A percentile compares a stretch with the other conserved stretches of the same genome.
Conservation (phyloP, 139 green algal genomes). For the Mychonastes homosphaera region DNA sequence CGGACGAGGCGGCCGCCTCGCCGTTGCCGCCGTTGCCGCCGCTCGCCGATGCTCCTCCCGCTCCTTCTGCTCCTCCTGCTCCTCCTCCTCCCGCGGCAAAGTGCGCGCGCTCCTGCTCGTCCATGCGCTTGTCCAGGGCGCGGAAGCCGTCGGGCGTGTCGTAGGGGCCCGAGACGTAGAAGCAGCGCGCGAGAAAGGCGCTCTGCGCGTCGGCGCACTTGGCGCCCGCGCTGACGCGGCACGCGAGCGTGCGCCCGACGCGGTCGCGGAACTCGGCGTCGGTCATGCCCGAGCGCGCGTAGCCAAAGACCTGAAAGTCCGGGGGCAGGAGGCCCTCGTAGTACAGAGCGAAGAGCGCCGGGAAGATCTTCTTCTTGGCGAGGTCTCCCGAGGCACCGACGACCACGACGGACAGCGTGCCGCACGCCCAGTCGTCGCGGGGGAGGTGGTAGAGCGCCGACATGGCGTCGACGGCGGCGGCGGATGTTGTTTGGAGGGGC, state of each 20-base stretch:
- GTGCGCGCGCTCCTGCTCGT: slow-evolving; percentile 46
- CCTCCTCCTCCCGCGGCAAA: too few relatives aligned
- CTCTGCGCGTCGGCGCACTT: slow-evolving; percentile 60
- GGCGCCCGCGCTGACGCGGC: slow-evolving; percentile 58
- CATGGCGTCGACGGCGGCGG: not conserved
- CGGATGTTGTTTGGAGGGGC: not conserved
- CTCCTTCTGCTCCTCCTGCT: slow-evolving; percentile 4
- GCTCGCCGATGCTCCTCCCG: slow-evolving; percentile 6
- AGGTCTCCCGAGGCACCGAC: slow-evolving; percentile 92
- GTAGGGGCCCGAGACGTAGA: slow-evolving; percentile 64
- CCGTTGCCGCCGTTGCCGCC: too few relatives aligned
- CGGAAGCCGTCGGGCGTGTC: slow-evolving; percentile 51
- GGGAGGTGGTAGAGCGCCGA: not conserved
- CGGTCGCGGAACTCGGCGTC: slow-evolving; percentile 76
- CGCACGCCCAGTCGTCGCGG: slow-evolving; percentile 8
- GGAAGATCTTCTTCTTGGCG: slow-evolving; percentile 98
- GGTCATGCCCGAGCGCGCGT: slow-evolving; percentile 81
- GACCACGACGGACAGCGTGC: slow-evolving; percentile 64
- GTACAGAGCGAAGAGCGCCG: slow-evolving; percentile 91
- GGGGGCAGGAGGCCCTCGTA: slow-evolving; percentile 77
- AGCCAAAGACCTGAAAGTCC: slow-evolving; percentile 45
- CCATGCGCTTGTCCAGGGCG: slow-evolving; percentile 52
- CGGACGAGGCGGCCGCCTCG: too few relatives aligned
- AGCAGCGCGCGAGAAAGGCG: slow-evolving; percentile 78
- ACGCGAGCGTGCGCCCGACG: slow-evolving; percentile 73